phyloP scores from a whole-genome alignment of 2,329 filamentous ascomycete species.

The Endocalyx cinctus region DNA sequence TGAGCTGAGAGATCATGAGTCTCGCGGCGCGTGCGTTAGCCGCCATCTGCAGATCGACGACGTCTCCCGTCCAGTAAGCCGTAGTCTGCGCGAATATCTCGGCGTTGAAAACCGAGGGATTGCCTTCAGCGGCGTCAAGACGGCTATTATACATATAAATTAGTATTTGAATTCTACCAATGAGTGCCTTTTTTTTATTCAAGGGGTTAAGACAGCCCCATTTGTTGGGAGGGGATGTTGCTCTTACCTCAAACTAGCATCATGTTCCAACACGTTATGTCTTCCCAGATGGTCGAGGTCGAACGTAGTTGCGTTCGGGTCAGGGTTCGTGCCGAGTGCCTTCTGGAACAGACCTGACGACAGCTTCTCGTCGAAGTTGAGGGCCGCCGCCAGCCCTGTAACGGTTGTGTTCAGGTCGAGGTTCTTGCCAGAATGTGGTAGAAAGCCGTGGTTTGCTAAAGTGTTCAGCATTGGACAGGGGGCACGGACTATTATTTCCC shows the following conservation, averaged over 20 bases:
- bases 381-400: conserved; percentile 30
- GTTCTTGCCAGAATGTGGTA: conserved; percentile 40
- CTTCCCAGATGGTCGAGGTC: conserved; percentile 34
- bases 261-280: conserved; percentile 45
- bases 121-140: not conserved
- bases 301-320: conserved; percentile 39
- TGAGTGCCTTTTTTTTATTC: no score
- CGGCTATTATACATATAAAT: no score
- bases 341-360: conserved; percentile 36
- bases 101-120: not conserved
- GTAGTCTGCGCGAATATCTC: not conserved
- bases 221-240: no score
- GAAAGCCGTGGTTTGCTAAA: conserved; percentile 43
- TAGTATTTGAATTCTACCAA: no score
- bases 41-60: not conserved
- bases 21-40: not conserved
- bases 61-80: not conserved
- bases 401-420: conserved; percentile 34
- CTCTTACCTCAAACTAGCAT: conserved; percentile 39
- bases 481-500: conserved; percentile 30
- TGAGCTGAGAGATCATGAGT: not conserved
- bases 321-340: conserved; percentile 38
- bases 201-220: no score
- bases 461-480: conserved; percentile 50
- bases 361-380: conserved; percentile 39